phyloP scores from a whole-genome alignment of 2,329 filamentous ascomycete species.

The Ceratocystis variospora region DNA sequence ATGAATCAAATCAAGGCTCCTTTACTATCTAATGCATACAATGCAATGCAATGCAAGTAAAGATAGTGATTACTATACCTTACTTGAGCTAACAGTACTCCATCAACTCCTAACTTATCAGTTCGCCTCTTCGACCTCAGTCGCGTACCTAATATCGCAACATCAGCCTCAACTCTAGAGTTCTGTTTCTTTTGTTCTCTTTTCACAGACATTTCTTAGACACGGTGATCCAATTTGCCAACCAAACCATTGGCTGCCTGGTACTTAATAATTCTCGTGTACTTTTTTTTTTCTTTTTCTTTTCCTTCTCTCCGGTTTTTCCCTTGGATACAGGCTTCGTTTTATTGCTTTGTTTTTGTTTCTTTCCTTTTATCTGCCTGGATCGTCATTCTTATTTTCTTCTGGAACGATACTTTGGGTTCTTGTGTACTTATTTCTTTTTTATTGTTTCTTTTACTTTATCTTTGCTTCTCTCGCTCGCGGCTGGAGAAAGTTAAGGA shows the following conservation, averaged over 20 bases:
- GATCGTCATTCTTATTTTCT: background rate
- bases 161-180: background rate
- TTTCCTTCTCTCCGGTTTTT: background rate
- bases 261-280: constrained; percentile 2
- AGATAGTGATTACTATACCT: background rate
- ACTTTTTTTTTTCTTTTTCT: background rate
- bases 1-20: background rate
- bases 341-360: background rate
- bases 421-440: background rate
- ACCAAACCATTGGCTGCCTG: background rate
- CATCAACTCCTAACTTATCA: too few relatives aligned
- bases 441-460: background rate
- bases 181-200: background rate
- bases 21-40: background rate
- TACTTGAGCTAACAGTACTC: too few relatives aligned
- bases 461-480: background rate
- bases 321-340: background rate
- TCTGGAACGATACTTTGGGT: background rate
- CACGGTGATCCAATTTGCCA: background rate
- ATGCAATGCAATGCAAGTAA: background rate
- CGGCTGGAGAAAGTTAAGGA: background rate
- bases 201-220: background rate
- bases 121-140: background rate
- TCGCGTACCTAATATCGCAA: background rate
- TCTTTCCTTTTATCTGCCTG: constrained; percentile 8